Evolutionary conservation across 345 rosid species (phyloP).

Genomic region (Cardamine occulta): DNA sequence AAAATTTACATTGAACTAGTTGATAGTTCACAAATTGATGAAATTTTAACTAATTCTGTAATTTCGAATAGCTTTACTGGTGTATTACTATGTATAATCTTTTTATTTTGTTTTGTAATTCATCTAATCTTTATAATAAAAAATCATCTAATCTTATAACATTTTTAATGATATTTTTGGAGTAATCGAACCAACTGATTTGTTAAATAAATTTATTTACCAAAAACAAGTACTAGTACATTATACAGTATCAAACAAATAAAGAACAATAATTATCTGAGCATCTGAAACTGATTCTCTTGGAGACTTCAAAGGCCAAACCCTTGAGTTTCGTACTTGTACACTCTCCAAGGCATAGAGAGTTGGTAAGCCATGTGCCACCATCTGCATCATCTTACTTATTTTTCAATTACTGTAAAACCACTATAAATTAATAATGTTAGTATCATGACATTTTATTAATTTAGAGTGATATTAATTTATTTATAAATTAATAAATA

Average conservation of each 20-base stretch:
- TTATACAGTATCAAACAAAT: background rate
- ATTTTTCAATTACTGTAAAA: background rate
- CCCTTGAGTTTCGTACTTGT: constrained; percentile 27
- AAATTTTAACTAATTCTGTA: too few species aligned
- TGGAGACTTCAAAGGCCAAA: constrained; percentile 26
- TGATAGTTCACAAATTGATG: too few species aligned
- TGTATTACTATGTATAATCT: background rate
- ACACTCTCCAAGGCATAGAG: constrained; percentile 23
- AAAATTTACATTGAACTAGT: too few species aligned
- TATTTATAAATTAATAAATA: too few species aligned
- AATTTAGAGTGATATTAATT: too few species aligned
- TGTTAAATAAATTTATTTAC: background rate
- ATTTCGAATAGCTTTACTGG: background rate
- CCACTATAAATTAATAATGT: too few species aligned
- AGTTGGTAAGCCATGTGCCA: constrained; percentile 42
- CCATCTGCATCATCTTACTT: constrained; percentile 4
- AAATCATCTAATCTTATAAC: background rate
- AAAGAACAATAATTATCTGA: constrained; percentile 1
- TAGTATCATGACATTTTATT: too few species aligned
- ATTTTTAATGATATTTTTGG: background rate
- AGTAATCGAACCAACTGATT: background rate
- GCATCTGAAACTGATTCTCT: constrained; percentile 39
- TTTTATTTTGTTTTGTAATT: too few species aligned
- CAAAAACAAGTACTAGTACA: background rate
- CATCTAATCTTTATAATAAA: too few species aligned